Conservation (phyloP, 2,329 filamentous ascomycete genomes). For the Trichoderma arundinaceum region DNA sequence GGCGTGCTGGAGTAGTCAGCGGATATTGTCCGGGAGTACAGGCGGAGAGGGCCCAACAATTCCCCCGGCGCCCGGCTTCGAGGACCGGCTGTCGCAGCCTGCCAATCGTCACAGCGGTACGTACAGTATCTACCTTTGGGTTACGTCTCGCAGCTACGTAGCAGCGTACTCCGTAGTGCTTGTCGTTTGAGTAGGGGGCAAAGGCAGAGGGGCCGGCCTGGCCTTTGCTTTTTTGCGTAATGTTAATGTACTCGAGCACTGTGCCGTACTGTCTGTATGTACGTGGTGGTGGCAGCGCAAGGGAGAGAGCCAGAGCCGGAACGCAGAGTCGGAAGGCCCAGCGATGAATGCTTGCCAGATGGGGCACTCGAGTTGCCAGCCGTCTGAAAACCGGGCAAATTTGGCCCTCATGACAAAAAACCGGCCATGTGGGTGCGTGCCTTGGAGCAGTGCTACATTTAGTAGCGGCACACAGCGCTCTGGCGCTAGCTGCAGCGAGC, state of each 20-base stretch:
- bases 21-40: conserved; percentile 8
- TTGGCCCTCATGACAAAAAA: conserved; percentile 19
- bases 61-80: conserved; percentile 23
- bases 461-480: conserved; percentile 13
- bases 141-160: not conserved
- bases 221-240: not conserved
- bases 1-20: not conserved
- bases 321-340: not conserved
- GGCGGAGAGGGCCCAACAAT: conserved; percentile 31
- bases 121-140: not conserved
- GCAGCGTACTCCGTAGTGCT: not conserved
- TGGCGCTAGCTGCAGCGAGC: conserved; percentile 1
- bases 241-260: too few species aligned
- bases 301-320: not conserved
- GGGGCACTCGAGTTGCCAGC: conserved; percentile 14
- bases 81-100: conserved; percentile 28
- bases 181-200: not conserved
- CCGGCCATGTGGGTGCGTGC: conserved; percentile 19
- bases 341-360: conserved; percentile 29
- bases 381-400: conserved; percentile 24
- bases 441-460: conserved; percentile 15
- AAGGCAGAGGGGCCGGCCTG: not conserved
- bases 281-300: conserved; percentile 13
- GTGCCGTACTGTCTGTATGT: too few species aligned
- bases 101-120: conserved; percentile 9